Percentiles rank a stretch among this genome's conserved stretches.
Evolutionary conservation across 2,329 filamentous ascomycete genomes (phyloP).

Genomic region (Xylariales sp.): DNA sequence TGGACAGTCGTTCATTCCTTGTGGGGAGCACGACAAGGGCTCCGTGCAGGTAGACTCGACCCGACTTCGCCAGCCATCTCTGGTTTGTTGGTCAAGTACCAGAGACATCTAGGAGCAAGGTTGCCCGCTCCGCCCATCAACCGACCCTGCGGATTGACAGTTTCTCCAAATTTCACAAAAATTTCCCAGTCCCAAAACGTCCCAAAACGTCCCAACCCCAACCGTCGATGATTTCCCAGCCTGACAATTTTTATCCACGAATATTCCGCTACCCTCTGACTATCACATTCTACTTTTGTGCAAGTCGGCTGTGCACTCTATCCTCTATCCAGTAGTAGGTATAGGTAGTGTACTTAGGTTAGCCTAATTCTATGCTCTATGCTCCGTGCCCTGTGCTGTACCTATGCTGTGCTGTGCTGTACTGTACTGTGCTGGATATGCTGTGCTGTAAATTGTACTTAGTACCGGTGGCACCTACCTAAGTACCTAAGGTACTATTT

Average conservation of each 20-base stretch:
- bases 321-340: conserved; percentile 12
- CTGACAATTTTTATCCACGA: conserved; percentile 48
- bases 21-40: conserved; percentile 35
- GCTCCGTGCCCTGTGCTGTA: conserved; percentile 18
- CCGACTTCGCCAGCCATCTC: conserved; percentile 1
- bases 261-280: conserved; percentile 40
- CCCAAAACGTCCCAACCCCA: conserved; percentile 33
- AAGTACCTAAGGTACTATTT: conserved; percentile 21
- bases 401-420: conserved; percentile 23
- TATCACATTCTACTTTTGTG: conserved; percentile 50
- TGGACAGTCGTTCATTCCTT: conserved; percentile 43
- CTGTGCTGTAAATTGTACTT: no score
- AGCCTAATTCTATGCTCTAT: conserved; percentile 21
- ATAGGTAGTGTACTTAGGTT: background rate
- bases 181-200: conserved; percentile 34
- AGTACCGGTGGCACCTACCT: no score
- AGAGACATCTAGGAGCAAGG: conserved; percentile 36
- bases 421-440: background rate
- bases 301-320: conserved; percentile 37
- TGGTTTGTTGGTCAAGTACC: conserved; percentile 31
- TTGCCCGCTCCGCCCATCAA: conserved; percentile 28
- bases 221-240: conserved; percentile 42
- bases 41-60: conserved; percentile 32
- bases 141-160: conserved; percentile 37
- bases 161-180: conserved; percentile 49